phyloP scores from a whole-genome alignment of 1,284 basidiomycete genomes.

The Pyrrhoderma noxium region DNA sequence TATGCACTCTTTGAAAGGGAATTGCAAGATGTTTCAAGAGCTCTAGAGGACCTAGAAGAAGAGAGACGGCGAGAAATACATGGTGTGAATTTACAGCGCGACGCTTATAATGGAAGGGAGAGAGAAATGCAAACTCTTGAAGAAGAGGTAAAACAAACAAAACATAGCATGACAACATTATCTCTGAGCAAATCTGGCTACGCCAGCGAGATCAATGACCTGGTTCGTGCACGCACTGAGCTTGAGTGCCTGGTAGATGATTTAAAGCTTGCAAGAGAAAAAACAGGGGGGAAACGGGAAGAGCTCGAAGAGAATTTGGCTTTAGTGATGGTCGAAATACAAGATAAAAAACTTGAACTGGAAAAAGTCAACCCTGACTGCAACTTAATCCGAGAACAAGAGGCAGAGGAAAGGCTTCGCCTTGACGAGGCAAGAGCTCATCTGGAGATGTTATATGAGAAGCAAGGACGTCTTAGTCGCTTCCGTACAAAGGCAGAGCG shows the following conservation, averaged over 20 bases:
- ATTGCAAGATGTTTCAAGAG: conserved; percentile 79
- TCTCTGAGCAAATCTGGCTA: conserved; percentile 63
- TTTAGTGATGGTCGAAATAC: conserved; percentile 53
- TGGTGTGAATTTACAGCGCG: conserved; percentile 70
- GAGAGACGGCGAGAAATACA: conserved; percentile 81
- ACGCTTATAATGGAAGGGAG: conserved; percentile 79
- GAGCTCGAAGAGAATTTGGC: conserved; percentile 63
- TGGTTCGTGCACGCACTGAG: conserved; percentile 72
- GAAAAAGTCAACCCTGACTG: conserved; percentile 61
- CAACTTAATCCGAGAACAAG: conserved; percentile 46
- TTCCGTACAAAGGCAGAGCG: conserved; percentile 81
- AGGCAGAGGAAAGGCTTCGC: conserved; percentile 59
- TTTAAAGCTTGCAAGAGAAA: conserved; percentile 54
- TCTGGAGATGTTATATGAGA: conserved; percentile 72
- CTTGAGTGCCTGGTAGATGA: conserved; percentile 82
- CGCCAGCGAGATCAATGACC: conserved; percentile 72
- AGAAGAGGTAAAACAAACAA: conserved; percentile 61
- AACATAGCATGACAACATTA: conserved; percentile 67
- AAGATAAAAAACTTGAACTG: conserved; percentile 55
- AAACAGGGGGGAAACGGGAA: conserved; percentile 56
- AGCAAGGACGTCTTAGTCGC: conserved; percentile 80
- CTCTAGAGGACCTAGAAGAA: conserved; percentile 78
- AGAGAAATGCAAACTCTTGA: conserved; percentile 78
- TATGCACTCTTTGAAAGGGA: conserved; percentile 92
- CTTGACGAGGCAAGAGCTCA: conserved; percentile 69